Evolutionary conservation across 2,329 filamentous ascomycete genomes (phyloP), one percentile per base, ranked within the genome.

Genomic region (Aspergillus jensenii): DNA sequence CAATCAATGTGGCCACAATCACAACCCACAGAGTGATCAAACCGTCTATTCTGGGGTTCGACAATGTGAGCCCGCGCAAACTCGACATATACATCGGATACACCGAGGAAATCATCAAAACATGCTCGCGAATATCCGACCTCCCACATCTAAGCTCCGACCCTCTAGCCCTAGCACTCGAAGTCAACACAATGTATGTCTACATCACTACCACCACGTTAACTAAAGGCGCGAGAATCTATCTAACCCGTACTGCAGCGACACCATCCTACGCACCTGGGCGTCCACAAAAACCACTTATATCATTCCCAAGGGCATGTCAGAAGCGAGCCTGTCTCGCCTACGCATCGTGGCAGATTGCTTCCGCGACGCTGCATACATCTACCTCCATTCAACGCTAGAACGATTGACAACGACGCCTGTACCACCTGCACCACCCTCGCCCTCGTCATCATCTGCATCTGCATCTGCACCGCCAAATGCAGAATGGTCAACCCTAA

Each of bases 71-170:
- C 4, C 53, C 66, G 31, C 70, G 65, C 12, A 72, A 68, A 55
- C 59, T 75, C 7, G 73, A 74, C 48, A 73, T 73, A 23, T 75
- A 75, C 50, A 65, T 75, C 37, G 73, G 73, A 3, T 75, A 74
- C 51, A 74, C 72, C 0, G 73, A 75, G 53, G 68, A 73, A 15
- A 62, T 75, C 3, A 63, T 75, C 23, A 70, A 71, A 56, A 56
- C 72, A 27, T 75, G 71, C 49, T 66, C 70, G 9, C 62, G 66
- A 21, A 74, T 74, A 23, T 66, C 71, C 7, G 68, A 74, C 39
- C 60, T 75, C 8, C 70, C 68, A 41, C 61, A 56, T 2, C 33
- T 71, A 9, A 47, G 56, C 48, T 51, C 51, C 4, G 64, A 73
- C 52, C 53, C 25, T 5, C 31, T 68, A 7, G 65, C 68, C 15